Evolutionary conservation across 164 flowering plant genomes (phyloP).

Genomic region (Vitis amurensis): DNA sequence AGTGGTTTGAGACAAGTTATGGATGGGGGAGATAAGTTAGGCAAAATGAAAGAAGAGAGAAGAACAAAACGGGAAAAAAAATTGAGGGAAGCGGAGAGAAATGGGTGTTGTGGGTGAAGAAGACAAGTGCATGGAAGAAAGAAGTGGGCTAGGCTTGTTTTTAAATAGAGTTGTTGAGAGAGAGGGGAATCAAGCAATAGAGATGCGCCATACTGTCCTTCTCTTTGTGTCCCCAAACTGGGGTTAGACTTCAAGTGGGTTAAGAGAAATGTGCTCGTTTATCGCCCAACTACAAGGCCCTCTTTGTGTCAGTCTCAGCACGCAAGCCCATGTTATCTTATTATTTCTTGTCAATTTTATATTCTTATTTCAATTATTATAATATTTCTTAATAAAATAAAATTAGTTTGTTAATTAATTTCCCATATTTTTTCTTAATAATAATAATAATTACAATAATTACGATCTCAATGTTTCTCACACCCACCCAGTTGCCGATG

Average conservation of each 20-base stretch:
- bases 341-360: conserved; percentile 22
- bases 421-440: too few species aligned
- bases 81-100: conserved; percentile 2
- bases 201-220: conserved; percentile 45
- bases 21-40: conserved; percentile 21
- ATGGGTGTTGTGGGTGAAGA: conserved; percentile 29
- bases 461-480: background rate
- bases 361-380: too few species aligned
- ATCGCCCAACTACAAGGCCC: conserved; percentile 35
- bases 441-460: too few species aligned
- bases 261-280: conserved; percentile 30
- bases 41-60: background rate
- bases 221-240: conserved; percentile 28
- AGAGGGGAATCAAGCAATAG: conserved; percentile 6
- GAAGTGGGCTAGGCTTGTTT: conserved; percentile 26
- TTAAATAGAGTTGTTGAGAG: conserved; percentile 20
- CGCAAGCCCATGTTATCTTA: conserved; percentile 47
- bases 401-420: too few species aligned
- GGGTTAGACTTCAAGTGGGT: conserved; percentile 36
- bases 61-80: background rate
- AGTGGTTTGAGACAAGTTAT: conserved; percentile 14
- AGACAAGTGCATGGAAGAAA: conserved; percentile 50
- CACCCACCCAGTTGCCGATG: background rate
- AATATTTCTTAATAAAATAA: too few species aligned
- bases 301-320: conserved; percentile 40